A percentile compares a stretch with the other conserved stretches of the same genome.
These are phyloP conservation scores for Coniella lustricola DNA, from an alignment of 2,329 filamentous ascomycete genomes.

Conservation along the genomic window DNA sequence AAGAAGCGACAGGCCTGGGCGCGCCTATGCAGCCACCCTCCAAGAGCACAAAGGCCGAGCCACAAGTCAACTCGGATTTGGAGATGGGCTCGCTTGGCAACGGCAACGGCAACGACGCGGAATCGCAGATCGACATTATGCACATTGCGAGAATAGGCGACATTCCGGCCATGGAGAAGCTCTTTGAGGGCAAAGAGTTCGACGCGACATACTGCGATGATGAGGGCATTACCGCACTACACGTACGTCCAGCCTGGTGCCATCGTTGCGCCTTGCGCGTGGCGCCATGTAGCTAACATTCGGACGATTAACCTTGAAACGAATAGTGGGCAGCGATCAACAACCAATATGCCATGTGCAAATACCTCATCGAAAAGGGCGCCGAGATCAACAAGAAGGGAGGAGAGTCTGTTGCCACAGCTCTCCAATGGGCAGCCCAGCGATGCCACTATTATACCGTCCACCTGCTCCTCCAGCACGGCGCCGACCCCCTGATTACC, in stretches of 20 bases:
- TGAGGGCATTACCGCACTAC: constrained; percentile 90
- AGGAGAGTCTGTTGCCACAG: constrained; percentile 88
- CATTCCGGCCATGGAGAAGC: constrained; percentile 75
- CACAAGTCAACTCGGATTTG: constrained; percentile 51
- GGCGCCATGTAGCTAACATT: background rate
- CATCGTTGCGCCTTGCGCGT: constrained; percentile 9
- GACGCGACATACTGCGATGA: constrained; percentile 80
- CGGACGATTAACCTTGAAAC: constrained; percentile 4
- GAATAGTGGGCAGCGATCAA: constrained; percentile 95
- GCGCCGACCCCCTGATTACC: constrained; percentile 85
- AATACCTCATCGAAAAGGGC: constrained; percentile 77
- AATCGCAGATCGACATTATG: constrained; percentile 70
- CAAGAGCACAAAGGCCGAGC: constrained; percentile 46
- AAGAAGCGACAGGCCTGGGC: constrained; percentile 18
- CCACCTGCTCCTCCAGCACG: constrained; percentile 81
- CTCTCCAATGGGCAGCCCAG: constrained; percentile 95
- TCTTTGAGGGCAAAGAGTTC: constrained; percentile 77
- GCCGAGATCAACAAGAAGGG: constrained; percentile 93
- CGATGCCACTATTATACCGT: constrained; percentile 95
- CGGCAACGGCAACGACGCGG: constrained; percentile 36
- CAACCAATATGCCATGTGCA: constrained; percentile 95
- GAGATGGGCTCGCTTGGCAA: constrained; percentile 45
- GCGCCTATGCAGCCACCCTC: constrained; percentile 48
- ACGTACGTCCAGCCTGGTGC: constrained; percentile 54
- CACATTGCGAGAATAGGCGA: constrained; percentile 87